phyloP scores from a whole-genome alignment of 2,329 filamentous ascomycete genomes.

The Chaetomium sp. region DNA sequence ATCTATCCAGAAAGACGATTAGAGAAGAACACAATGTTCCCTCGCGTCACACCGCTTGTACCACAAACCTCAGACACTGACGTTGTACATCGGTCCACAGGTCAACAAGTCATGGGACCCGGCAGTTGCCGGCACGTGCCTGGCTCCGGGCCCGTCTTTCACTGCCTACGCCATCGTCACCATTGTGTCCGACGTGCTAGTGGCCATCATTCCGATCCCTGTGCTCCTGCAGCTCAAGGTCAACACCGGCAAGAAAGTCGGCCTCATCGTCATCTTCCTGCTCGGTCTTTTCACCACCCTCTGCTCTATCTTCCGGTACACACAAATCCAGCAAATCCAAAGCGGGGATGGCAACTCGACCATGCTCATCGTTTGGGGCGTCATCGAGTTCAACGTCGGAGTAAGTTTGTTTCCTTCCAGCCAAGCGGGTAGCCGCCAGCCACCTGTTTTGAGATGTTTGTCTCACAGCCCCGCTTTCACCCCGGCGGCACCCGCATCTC shows the following conservation, averaged over 20 bases:
- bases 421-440: no score
- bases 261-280: constrained; percentile 45
- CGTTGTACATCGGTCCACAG: constrained; percentile 15
- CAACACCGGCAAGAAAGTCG: constrained; percentile 41
- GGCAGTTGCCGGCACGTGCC: constrained; percentile 34
- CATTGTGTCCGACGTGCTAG: constrained; percentile 44
- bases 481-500: not conserved
- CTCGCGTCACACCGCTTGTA: no score
- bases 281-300: constrained; percentile 49
- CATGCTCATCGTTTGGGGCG: constrained; percentile 50
- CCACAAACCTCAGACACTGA: no score
- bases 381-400: constrained; percentile 51
- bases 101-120: constrained; percentile 42
- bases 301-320: constrained; percentile 47
- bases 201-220: constrained; percentile 45
- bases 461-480: not conserved
- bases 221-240: constrained; percentile 44
- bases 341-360: constrained; percentile 48
- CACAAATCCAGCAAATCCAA: constrained; percentile 45
- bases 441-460: not conserved
- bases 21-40: no score
- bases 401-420: constrained; percentile 30
- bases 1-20: not conserved
- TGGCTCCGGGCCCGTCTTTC: constrained; percentile 42
- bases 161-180: constrained; percentile 47